Conservation (phyloP, 768 basidiomycete species). For the Psilocybe subaeruginosa region DNA sequence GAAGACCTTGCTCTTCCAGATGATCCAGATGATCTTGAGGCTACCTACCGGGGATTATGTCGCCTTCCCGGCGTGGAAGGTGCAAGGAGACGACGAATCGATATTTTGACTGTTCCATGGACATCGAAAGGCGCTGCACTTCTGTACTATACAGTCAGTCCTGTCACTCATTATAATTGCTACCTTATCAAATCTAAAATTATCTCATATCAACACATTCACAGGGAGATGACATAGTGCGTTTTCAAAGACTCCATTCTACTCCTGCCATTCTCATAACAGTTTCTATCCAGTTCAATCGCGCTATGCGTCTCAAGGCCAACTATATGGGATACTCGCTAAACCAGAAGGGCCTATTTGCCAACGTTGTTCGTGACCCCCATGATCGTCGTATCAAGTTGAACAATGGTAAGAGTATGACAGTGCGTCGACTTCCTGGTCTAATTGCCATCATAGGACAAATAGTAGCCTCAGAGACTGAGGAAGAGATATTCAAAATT, state of each 20-base stretch:
- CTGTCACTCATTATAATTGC: neutral
- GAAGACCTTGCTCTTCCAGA: constrained; percentile 80
- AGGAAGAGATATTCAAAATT: constrained; percentile 83
- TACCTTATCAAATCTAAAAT: neutral
- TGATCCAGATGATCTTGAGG: constrained; percentile 68
- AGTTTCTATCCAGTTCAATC: constrained; percentile 69
- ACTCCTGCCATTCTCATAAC: neutral
- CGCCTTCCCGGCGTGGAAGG: constrained; percentile 45
- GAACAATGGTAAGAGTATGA: constrained; percentile 50
- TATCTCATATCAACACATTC: neutral
- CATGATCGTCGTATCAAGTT: constrained; percentile 62
- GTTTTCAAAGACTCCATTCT: constrained; percentile 26
- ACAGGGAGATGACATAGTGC: constrained; percentile 88
- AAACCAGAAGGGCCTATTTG: constrained; percentile 85
- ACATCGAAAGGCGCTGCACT: constrained; percentile 78
- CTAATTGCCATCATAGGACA: constrained; percentile 45
- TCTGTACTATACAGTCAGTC: constrained; percentile 85
- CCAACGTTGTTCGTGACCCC: constrained; percentile 72
- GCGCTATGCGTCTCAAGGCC: constrained; percentile 85
- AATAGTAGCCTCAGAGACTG: constrained; percentile 80
- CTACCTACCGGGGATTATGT: constrained; percentile 84
- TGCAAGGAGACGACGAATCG: constrained; percentile 71
- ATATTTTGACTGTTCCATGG: constrained; percentile 86
- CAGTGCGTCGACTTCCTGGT: neutral
- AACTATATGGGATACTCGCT: constrained; percentile 79